Base-by-base conservation (phyloP, 106 monocot species). In the Dendrobium huoshanense region DNA sequence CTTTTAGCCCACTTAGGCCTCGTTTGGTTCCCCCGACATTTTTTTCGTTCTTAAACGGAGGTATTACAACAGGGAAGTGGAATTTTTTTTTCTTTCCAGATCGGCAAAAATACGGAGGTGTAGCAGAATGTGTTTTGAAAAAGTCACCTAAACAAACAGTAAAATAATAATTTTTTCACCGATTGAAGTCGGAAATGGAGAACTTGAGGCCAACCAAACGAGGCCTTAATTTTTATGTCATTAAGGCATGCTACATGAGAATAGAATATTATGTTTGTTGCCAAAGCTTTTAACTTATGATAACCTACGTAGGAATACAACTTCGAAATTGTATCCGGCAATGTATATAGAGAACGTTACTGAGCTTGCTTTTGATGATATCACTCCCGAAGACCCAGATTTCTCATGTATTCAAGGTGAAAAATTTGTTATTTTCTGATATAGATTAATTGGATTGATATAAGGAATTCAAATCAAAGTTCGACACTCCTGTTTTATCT, bases 271-370 rank as follows among this genome's bases (percentile, higher is more conserved):
- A 40, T 55, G 25, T 79, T 55, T 25, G 55, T 29, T 13, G 22
- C n/a, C 44, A 15, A 41, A 77, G 29, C 49, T 19, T 9, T 27
- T 84, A 61, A 79, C 80, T 74, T 74, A 25, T 79, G 42, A 25
- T 79, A 83, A 20, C 41, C 49, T 81, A 41, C 45, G 27, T 73
- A 99, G 99, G 88, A 99, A 83, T 72, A 67, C 99, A 76, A 59
- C 70, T 79, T 95, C 91, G 9, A 99, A 99, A 90, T 90, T 99
- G 11, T 95, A 95, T 81, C 99, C 99, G 77, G 99, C 99, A 77
- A 99, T 99, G 99, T 99, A 90, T 82, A 89, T 95, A 43, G 95
- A 99, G 82, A 93, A 95, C 85, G 81, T 95, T 48, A 93, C 95
- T 54, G 95, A 91, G 84, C 99, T 95, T 83, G 99, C 99, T 56